A percentile compares a stretch with the other conserved stretches of the same genome.
These are phyloP conservation scores for Penicillium mononematosum DNA, from an alignment of 495 filamentous ascomycete species.

Conservation along the genomic window DNA sequence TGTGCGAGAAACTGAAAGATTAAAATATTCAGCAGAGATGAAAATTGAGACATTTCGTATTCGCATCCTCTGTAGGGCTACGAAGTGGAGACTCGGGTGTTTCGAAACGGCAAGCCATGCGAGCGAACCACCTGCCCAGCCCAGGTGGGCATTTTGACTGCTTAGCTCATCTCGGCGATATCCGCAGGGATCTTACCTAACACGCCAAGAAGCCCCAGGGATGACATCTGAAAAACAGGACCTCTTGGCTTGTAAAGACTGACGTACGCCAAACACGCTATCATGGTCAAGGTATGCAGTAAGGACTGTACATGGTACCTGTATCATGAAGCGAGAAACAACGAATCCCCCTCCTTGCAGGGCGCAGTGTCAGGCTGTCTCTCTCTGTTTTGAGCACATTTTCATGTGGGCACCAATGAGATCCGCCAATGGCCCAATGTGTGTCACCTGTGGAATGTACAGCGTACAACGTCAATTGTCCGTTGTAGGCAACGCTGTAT, in stretches of 20 bases:
- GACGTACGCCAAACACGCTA: conserved; percentile 6
- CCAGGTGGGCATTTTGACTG: not conserved
- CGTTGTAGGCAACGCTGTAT: not conserved
- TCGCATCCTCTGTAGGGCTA: conserved; percentile 1
- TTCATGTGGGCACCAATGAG: conserved; percentile 5
- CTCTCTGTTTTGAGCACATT: not conserved
- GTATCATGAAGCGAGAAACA: not conserved
- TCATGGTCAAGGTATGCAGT: not conserved
- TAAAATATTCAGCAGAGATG: not conserved
- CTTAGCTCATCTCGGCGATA: conserved; percentile 8
- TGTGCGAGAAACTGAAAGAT: not conserved
- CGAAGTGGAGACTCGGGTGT: not conserved
- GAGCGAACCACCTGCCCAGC: not conserved
- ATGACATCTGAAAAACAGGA: not conserved
- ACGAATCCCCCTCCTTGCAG: conserved; percentile 3
- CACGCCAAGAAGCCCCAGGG: not conserved
- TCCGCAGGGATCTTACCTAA: conserved; percentile 5
- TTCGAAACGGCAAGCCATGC: conserved; percentile 7
- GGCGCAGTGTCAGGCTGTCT: conserved; percentile 2
- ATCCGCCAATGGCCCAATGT: not conserved
- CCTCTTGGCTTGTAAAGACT: not conserved
- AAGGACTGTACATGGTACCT: not conserved
- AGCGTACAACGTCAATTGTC: not conserved
- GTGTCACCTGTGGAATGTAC: conserved; percentile 2
- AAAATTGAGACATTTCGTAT: not conserved